phyloP scores from a whole-genome alignment of 2,329 filamentous ascomycete genomes.

The Curvularia spicifera region DNA sequence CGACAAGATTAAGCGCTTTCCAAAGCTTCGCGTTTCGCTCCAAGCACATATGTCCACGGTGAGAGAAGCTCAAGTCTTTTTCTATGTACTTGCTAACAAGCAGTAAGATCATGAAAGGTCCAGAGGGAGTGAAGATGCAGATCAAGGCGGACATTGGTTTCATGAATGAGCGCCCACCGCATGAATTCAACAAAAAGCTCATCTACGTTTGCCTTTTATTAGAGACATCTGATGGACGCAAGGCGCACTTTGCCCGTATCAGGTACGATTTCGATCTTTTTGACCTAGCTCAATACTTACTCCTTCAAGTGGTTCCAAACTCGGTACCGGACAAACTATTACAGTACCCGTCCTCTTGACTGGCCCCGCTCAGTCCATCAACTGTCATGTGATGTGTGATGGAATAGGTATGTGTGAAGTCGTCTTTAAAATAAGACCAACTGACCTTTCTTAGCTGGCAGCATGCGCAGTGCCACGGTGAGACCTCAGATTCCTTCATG shows the following conservation, averaged over 20 bases:
- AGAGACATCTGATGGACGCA: slow-evolving; percentile 70
- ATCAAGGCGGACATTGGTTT: slow-evolving; percentile 74
- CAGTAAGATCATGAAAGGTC: slow-evolving; percentile 28
- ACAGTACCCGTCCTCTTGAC: slow-evolving; percentile 64
- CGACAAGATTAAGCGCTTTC: slow-evolving; percentile 72
- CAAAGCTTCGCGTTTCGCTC: slow-evolving; percentile 65
- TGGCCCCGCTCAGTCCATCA: slow-evolving; percentile 63
- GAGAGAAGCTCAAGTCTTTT: neutral
- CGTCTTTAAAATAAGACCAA: neutral
- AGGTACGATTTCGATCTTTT: slow-evolving; percentile 49
- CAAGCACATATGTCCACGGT: slow-evolving; percentile 58
- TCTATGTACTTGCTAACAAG: neutral
- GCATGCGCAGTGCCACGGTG: slow-evolving; percentile 60
- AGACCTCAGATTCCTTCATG: slow-evolving; percentile 57
- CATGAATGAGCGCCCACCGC: slow-evolving; percentile 67
- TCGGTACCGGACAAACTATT: slow-evolving; percentile 68
- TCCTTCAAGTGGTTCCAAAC: slow-evolving; percentile 66
- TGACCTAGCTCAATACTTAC: neutral
- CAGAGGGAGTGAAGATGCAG: slow-evolving; percentile 61
- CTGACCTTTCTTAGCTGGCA: slow-evolving; percentile 57
- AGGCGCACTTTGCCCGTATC: slow-evolving; percentile 72
- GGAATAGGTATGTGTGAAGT: slow-evolving; percentile 67
- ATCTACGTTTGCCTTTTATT: slow-evolving; percentile 77
- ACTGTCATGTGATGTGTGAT: slow-evolving; percentile 80
- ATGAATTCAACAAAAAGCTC: slow-evolving; percentile 67